Evolutionary conservation across 352 stramenopile genomes (phyloP).

Genomic region (Globisporangium takayamanum): DNA sequence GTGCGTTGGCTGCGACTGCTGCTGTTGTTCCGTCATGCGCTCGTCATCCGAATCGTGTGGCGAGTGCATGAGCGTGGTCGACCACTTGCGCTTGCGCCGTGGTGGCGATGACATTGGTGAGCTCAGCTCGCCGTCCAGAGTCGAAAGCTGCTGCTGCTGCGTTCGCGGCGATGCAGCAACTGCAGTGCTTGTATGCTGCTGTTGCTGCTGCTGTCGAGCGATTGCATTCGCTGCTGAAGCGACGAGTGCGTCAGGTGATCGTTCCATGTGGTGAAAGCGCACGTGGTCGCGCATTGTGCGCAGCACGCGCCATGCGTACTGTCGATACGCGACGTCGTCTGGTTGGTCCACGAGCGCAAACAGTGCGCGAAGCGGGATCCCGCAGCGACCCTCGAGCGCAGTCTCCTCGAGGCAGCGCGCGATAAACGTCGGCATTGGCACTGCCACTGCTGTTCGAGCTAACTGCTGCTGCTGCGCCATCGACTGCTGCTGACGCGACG

Average conservation of each 20-base stretch:
- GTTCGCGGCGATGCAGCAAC: not conserved
- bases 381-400: constrained; percentile 67
- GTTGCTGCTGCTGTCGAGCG: not conserved
- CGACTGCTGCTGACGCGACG: not conserved
- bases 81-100: constrained; percentile 67
- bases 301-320: constrained; percentile 60
- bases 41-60: constrained; percentile 6
- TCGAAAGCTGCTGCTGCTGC: not conserved
- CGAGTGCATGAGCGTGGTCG: constrained; percentile 44
- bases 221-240: not conserved
- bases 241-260: constrained; percentile 5
- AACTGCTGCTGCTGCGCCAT: constrained; percentile 8
- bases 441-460: not conserved
- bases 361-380: constrained; percentile 49
- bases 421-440: constrained; percentile 59
- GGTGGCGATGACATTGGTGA: constrained; percentile 9
- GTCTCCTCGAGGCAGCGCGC: constrained; percentile 78
- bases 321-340: constrained; percentile 44
- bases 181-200: not conserved
- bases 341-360: constrained; percentile 53
- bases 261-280: constrained; percentile 60
- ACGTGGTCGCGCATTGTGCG: constrained; percentile 46
- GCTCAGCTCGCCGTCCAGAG: not conserved
- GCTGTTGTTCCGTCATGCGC: constrained; percentile 1
- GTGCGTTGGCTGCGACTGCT: not conserved